phyloP scores from a whole-genome alignment of 495 filamentous ascomycete genomes.

The Aspergillus haitiensis region DNA sequence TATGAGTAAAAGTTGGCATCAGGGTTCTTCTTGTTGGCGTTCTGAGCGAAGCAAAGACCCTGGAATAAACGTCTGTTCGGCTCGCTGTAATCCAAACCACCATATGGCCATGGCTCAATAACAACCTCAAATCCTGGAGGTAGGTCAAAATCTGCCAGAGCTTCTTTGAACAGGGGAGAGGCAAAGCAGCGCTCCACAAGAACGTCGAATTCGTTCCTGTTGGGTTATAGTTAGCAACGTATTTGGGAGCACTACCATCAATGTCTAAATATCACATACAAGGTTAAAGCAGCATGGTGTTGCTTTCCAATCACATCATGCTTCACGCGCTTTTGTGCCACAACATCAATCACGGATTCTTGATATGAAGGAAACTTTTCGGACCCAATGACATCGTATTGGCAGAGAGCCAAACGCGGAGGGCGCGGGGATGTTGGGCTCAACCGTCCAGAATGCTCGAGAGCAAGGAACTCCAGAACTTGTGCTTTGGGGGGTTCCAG shows the following conservation, averaged over 20 bases:
- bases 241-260: neutral
- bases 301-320: slow-evolving; percentile 57
- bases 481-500: slow-evolving; percentile 53
- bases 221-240: slow-evolving; percentile 21
- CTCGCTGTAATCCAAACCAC: slow-evolving; percentile 56
- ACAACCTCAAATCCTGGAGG: slow-evolving; percentile 63
- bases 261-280: slow-evolving; percentile 37
- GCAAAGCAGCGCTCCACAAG: slow-evolving; percentile 60
- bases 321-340: slow-evolving; percentile 43
- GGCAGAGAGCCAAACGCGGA: slow-evolving; percentile 58
- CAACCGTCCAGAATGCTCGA: slow-evolving; percentile 51
- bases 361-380: slow-evolving; percentile 59
- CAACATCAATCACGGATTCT: slow-evolving; percentile 64
- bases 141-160: slow-evolving; percentile 59
- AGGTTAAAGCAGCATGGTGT: slow-evolving; percentile 60
- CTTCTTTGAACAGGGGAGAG: slow-evolving; percentile 61
- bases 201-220: slow-evolving; percentile 60
- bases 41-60: slow-evolving; percentile 50
- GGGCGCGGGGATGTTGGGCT: slow-evolving; percentile 51
- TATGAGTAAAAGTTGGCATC: slow-evolving; percentile 76
- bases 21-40: slow-evolving; percentile 40
- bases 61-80: slow-evolving; percentile 58
- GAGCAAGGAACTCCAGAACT: slow-evolving; percentile 47
- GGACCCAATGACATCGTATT: slow-evolving; percentile 64
- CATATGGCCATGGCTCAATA: slow-evolving; percentile 73